phyloP scores from a whole-genome alignment of 768 basidiomycete genomes.

The Phlegmacium glaucopus region DNA sequence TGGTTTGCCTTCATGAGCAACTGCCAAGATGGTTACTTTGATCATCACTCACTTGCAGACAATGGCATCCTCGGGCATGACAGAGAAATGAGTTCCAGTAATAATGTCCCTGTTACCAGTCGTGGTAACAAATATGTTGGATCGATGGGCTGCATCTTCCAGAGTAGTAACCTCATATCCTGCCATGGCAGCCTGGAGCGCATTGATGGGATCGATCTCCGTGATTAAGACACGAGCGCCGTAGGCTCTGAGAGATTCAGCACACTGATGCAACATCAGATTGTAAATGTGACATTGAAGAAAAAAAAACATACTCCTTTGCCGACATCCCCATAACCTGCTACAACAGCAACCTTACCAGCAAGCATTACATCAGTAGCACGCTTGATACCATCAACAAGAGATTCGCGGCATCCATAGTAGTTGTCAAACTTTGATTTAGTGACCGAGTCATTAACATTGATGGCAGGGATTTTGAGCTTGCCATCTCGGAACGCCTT shows the following conservation, averaged over 20 bases:
- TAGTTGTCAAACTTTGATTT: slow-evolving; percentile 99
- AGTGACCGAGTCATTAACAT: slow-evolving; percentile 99
- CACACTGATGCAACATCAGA: slow-evolving; percentile 54
- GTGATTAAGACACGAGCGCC: slow-evolving; percentile 95
- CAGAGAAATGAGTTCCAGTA: slow-evolving; percentile 83
- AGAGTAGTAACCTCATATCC: slow-evolving; percentile 98
- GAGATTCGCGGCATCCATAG: slow-evolving; percentile 99
- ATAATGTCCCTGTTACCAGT: slow-evolving; percentile 99
- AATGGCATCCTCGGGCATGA: slow-evolving; percentile 98
- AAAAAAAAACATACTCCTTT: slow-evolving; percentile 78
- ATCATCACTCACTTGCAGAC: slow-evolving; percentile 82
- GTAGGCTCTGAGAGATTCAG: slow-evolving; percentile 95
- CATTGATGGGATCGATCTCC: slow-evolving; percentile 99
- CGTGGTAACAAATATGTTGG: slow-evolving; percentile 96
- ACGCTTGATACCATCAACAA: slow-evolving; percentile 99
- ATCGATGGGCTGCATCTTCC: slow-evolving; percentile 90
- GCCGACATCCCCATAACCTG: slow-evolving; percentile 98
- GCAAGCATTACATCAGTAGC: slow-evolving; percentile 99
- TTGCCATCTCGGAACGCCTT: slow-evolving; percentile 95
- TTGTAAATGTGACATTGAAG: neutral
- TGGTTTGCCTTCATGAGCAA: slow-evolving; percentile 5
- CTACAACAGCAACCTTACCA: slow-evolving; percentile 98
- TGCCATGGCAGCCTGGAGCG: slow-evolving; percentile 99
- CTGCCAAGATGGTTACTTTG: neutral
- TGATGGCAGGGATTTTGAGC: slow-evolving; percentile 97